Conservation (phyloP, 768 basidiomycete species). For the Hypsizygus marmoreus region DNA sequence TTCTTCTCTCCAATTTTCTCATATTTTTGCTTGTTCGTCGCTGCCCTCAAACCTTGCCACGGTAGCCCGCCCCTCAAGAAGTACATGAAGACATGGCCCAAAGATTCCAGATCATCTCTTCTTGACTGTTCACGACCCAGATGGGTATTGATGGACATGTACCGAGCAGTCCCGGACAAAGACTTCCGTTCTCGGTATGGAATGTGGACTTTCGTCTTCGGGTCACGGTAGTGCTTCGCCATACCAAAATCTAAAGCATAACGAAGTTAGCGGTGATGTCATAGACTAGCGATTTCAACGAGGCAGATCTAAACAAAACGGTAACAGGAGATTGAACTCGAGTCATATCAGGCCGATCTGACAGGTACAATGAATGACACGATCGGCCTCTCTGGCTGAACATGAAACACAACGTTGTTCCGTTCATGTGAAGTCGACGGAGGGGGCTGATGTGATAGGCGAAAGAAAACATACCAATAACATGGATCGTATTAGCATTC, state of each 20-base stretch:
- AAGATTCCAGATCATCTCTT: conserved; percentile 93
- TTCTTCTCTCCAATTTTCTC: conserved; percentile 99
- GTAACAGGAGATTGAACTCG: not conserved
- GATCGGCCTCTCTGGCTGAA: not conserved
- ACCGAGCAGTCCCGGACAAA: conserved; percentile 93
- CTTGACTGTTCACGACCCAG: conserved; percentile 93
- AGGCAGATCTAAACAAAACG: not conserved
- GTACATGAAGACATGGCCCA: conserved; percentile 99
- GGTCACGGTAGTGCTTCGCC: conserved; percentile 99
- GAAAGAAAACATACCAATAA: conserved; percentile 66
- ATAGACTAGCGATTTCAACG: not conserved
- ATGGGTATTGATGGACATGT: conserved; percentile 99
- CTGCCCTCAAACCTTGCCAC: conserved; percentile 97
- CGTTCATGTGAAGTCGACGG: too few species aligned
- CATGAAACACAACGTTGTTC: too few species aligned
- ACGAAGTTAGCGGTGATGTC: conserved; percentile 10
- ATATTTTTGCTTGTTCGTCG: conserved; percentile 99
- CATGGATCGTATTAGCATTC: conserved; percentile 83
- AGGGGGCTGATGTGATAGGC: conserved; percentile 6
- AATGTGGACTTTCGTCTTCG: conserved; percentile 96
- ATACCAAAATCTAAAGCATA: conserved; percentile 84
- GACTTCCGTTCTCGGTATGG: conserved; percentile 99
- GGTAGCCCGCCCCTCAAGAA: conserved; percentile 95
- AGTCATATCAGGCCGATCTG: not conserved
- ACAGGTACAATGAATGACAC: not conserved